These are phyloP conservation scores for Acarospora socialis DNA, from an alignment of 2,329 filamentous ascomycete species.

Conservation along the genomic window DNA sequence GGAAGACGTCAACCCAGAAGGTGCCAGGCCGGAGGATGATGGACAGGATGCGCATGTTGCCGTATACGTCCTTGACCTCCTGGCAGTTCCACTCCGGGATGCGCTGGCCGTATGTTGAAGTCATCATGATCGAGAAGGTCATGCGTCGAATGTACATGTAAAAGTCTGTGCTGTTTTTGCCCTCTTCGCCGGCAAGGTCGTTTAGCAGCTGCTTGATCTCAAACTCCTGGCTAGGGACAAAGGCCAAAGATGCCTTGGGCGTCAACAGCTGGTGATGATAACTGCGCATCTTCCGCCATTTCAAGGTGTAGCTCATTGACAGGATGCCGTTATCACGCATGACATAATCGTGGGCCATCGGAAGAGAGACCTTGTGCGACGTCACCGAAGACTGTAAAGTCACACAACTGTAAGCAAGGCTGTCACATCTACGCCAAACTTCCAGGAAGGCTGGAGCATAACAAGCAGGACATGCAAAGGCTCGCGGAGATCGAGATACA, in stretches of 20 bases:
- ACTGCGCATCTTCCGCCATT: constrained; percentile 27
- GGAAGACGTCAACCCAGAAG: constrained; percentile 18
- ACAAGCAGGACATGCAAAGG: no score
- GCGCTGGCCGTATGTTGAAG: constrained; percentile 17
- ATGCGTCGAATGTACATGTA: constrained; percentile 20
- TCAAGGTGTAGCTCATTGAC: constrained; percentile 27
- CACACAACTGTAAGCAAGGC: no score
- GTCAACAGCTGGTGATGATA: constrained; percentile 28
- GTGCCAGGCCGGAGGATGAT: constrained; percentile 14
- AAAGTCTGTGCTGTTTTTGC: constrained; percentile 17
- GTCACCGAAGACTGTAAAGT: constrained; percentile 22
- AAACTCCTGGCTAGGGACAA: constrained; percentile 31
- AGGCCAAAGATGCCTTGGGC: constrained; percentile 23
- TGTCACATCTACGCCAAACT: no score
- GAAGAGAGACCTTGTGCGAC: constrained; percentile 24
- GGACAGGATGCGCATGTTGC: constrained; percentile 15
- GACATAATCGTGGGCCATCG: constrained; percentile 27
- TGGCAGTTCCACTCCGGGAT: constrained; percentile 10
- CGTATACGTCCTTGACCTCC: constrained; percentile 4
- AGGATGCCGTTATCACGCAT: constrained; percentile 27
- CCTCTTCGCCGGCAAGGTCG: constrained; percentile 25
- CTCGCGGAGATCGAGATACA: no score
- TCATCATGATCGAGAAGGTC: constrained; percentile 20
- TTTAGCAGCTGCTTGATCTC: constrained; percentile 31
- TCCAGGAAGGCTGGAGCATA: no score